Evolutionary conservation across 2,329 filamentous ascomycete genomes (phyloP), one percentile per base, ranked within the genome.

Genomic region (Botrytis squamosa): DNA sequence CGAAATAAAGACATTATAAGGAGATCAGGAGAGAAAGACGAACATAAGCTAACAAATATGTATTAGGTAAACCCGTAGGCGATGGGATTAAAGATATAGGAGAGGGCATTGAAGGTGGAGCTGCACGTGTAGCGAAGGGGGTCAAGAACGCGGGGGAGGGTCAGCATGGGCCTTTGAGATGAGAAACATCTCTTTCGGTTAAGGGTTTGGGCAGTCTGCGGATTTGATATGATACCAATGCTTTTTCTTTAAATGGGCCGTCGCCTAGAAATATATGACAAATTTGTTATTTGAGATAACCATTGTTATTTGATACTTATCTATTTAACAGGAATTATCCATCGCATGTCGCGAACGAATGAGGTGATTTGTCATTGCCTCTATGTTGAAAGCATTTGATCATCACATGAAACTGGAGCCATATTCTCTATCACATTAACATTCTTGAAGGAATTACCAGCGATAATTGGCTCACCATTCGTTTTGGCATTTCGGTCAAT

Each of bases 141-240:
- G 75, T 78, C 10, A 77, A 78, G 75, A 76, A 73, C 57, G 78
- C 78, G 57, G 77, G 78, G 8, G 77, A 77, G 64, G 76, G 78
- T 16, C 65, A 79, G 40, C 70, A 72, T 72, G 70, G 70, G 1
- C 70, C 70, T 33, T 33, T 72, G 44, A 72, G 60, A 66, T 72
- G 62, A 57, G 60, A 7, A 29, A 14, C 18, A 25, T 64, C 9
- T 63, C 1, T n/a, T 38, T 63, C 5, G 20, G n/a, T 7, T 44
- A 6, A 40, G 36, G 59, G 20, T 38, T 40, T 40, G 20, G 46
- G 57, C 4, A n/a, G 25, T 42, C 22, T 25, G 67, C 20, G 49
- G 66, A 29, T 69, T 36, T 36, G 49, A 49, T 33, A 36, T 52
- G 44, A 52, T 52, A 67, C 46, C 40, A 66, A 38, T n/a, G 42